Evolutionary conservation across 2,329 filamentous ascomycete species (phyloP).

Genomic region (Beauveria pseudobassiana): DNA sequence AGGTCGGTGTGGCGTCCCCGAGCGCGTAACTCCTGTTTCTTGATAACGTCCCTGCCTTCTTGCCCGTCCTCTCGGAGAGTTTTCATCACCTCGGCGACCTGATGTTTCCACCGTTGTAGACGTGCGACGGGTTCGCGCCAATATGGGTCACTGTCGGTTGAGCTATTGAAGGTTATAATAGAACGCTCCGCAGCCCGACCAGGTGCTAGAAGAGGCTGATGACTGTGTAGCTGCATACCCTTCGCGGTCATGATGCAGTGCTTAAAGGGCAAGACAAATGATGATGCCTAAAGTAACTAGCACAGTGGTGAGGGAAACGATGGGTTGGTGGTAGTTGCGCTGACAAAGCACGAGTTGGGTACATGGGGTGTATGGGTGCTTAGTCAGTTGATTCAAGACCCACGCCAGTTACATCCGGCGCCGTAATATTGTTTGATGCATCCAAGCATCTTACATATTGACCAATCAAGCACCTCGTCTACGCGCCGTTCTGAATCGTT

Average conservation of each 20-base stretch:
- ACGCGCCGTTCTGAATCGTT: neutral
- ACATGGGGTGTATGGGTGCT: no score
- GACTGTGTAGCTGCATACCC: neutral
- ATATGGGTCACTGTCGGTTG: neutral
- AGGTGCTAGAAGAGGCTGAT: neutral
- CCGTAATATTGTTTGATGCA: neutral
- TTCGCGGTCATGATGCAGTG: neutral
- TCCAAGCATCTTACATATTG: no score
- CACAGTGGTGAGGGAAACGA: neutral
- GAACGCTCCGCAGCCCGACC: neutral
- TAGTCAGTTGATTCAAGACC: no score
- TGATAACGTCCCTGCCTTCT: neutral
- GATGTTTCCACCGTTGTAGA: fast-evolving
- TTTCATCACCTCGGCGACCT: fast-evolving
- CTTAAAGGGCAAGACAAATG: neutral
- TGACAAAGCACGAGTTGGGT: neutral
- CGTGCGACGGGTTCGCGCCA: neutral
- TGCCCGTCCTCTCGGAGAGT: neutral
- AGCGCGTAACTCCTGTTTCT: neutral
- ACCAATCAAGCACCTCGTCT: neutral
- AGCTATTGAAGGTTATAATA: neutral
- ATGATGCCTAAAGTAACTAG: neutral
- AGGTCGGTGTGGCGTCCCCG: neutral
- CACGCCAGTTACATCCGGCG: neutral
- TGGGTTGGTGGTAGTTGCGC: neutral